phyloP scores from a whole-genome alignment of 345 rosid species.

The Erucastrum elatum region DNA sequence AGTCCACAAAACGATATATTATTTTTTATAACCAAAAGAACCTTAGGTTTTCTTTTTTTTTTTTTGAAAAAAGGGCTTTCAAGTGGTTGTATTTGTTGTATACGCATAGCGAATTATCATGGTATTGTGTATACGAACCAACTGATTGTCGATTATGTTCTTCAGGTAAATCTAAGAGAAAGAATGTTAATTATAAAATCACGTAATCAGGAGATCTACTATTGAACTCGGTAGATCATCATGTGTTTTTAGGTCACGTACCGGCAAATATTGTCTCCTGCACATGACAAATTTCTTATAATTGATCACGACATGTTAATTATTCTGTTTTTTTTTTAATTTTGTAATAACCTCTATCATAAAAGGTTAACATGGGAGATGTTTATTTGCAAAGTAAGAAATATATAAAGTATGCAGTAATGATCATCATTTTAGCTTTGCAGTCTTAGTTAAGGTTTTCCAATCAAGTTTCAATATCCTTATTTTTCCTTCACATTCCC shows the following conservation, averaged over 20 bases:
- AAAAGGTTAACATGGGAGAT: not conserved
- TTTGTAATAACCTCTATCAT: not conserved
- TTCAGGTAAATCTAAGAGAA: constrained; percentile 31
- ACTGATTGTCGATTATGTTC: constrained; percentile 6
- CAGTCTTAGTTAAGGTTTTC: not conserved
- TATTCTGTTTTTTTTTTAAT: constrained; percentile 13
- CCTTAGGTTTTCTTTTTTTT: not conserved
- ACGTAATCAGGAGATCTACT: constrained; percentile 16
- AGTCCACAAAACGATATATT: not conserved
- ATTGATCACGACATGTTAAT: constrained; percentile 14
- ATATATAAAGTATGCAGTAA: not conserved
- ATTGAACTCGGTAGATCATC: constrained; percentile 1
- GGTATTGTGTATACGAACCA: constrained; percentile 6
- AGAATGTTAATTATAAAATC: constrained; percentile 13
- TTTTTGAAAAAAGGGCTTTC: too few species aligned
- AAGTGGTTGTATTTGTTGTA: not conserved
- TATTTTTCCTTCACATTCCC: not conserved
- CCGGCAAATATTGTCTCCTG: constrained; percentile 26
- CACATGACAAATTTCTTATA: constrained; percentile 31
- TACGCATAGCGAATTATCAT: not conserved
- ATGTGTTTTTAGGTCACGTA: constrained; percentile 26
- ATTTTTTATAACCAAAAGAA: not conserved
- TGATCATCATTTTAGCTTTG: not conserved
- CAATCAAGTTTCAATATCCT: not conserved
- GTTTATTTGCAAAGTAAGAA: not conserved